phyloP scores from a whole-genome alignment of 192 early-diverging fungal genomes.

The Chytriomyces sp. region DNA sequence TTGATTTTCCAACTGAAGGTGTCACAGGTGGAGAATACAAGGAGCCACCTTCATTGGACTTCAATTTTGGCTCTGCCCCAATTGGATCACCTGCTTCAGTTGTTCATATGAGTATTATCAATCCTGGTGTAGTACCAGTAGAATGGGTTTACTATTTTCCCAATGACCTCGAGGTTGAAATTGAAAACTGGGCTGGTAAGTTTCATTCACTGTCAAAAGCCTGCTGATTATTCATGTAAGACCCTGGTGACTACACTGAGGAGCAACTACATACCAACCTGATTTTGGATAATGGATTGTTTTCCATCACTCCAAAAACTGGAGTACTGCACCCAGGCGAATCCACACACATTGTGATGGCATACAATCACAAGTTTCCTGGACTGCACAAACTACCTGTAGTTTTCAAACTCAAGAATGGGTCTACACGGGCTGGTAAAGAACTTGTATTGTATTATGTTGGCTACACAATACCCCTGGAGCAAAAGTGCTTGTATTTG shows the following conservation, averaged over 20 bases:
- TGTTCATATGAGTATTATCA: slow-evolving; percentile 49
- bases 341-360: slow-evolving; percentile 44
- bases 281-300: slow-evolving; percentile 57
- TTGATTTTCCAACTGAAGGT: slow-evolving; percentile 41
- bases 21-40: slow-evolving; percentile 15
- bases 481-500: slow-evolving; percentile 53
- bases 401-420: slow-evolving; percentile 56
- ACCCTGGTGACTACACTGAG: slow-evolving; percentile 58
- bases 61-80: slow-evolving; percentile 57
- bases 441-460: slow-evolving; percentile 51
- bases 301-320: slow-evolving; percentile 50
- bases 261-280: slow-evolving; percentile 57
- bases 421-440: slow-evolving; percentile 36
- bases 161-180: slow-evolving; percentile 57
- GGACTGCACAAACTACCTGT: slow-evolving; percentile 57
- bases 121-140: slow-evolving; percentile 59
- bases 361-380: slow-evolving; percentile 56
- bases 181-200: slow-evolving; percentile 55
- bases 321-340: slow-evolving; percentile 52
- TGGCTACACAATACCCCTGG: slow-evolving; percentile 46
- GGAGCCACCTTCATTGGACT: slow-evolving; percentile 36
- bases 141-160: slow-evolving; percentile 61
- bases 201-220: no score
- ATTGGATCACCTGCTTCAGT: slow-evolving; percentile 41
- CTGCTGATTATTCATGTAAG: slow-evolving; percentile 4